These are phyloP conservation scores for Sonneratia alba DNA, from an alignment of 345 rosid genomes.

Conservation along the genomic window DNA sequence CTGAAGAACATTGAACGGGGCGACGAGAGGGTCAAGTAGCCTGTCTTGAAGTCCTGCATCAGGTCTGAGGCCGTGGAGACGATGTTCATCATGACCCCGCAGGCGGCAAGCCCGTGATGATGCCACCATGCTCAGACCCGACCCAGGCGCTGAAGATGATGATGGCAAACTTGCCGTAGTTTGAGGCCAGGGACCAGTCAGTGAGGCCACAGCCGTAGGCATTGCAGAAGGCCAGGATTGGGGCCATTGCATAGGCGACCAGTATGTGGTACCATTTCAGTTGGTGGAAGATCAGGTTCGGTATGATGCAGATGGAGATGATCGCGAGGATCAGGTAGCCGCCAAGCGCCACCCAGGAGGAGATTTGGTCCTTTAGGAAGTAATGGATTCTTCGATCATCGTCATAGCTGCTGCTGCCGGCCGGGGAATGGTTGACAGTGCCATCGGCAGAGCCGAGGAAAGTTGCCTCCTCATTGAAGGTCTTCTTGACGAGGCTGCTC, in stretches of 20 bases:
- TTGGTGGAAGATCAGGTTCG: constrained; percentile 51
- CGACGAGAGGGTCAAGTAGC: constrained; percentile 81
- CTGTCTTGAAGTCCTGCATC: constrained; percentile 89
- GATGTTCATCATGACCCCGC: constrained; percentile 93
- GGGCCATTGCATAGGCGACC: constrained; percentile 54
- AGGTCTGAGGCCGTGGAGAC: constrained; percentile 87
- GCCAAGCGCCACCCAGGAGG: constrained; percentile 41
- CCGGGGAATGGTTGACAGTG: not conserved
- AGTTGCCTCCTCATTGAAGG: too few relatives aligned
- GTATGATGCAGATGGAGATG: constrained; percentile 40
- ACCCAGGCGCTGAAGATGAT: constrained; percentile 77
- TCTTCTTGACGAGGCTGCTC: constrained; percentile 19
- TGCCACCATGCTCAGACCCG: constrained; percentile 54
- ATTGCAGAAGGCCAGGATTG: constrained; percentile 80
- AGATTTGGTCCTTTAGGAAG: constrained; percentile 72
- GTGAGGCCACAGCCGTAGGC: constrained; percentile 86
- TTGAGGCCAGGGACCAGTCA: constrained; percentile 85
- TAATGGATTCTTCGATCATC: not conserved
- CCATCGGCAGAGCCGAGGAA: not conserved
- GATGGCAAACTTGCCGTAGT: constrained; percentile 76
- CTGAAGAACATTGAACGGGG: constrained; percentile 82
- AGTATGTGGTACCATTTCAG: constrained; percentile 67
- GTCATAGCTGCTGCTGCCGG: not conserved
- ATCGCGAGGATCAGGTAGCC: constrained; percentile 48
- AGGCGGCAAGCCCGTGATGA: constrained; percentile 67